phyloP scores from a whole-genome alignment of 306 rosid species.

The Herpetospermum pedunculosum region DNA sequence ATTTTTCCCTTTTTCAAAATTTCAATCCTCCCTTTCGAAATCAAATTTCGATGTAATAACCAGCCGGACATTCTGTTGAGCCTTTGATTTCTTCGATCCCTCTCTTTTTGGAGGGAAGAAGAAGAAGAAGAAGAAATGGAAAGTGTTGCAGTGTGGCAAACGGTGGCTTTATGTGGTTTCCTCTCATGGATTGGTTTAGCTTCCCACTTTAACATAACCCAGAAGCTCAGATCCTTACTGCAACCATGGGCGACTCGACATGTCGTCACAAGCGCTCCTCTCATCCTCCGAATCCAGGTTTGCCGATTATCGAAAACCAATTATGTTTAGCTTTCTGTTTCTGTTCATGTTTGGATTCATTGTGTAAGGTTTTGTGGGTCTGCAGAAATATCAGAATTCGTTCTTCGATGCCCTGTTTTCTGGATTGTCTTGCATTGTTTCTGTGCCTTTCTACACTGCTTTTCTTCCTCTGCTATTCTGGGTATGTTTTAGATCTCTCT shows the following conservation, averaged over 20 bases:
- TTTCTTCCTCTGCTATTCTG: slow-evolving; percentile 91
- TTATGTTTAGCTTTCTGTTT: not conserved
- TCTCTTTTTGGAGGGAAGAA: slow-evolving; percentile 12
- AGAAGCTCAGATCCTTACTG: slow-evolving; percentile 56
- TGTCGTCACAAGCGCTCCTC: slow-evolving; percentile 43
- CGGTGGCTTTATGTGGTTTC: slow-evolving; percentile 48
- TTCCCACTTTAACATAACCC: slow-evolving; percentile 58
- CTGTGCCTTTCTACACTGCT: slow-evolving; percentile 90
- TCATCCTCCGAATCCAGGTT: slow-evolving; percentile 80
- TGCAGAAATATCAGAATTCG: slow-evolving; percentile 47
- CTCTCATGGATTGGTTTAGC: slow-evolving; percentile 41
- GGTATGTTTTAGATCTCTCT: slow-evolving; percentile 32
- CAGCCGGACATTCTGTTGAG: not conserved
- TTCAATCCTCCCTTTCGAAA: not conserved
- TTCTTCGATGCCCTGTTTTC: slow-evolving; percentile 67
- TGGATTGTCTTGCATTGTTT: slow-evolving; percentile 67
- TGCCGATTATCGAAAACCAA: not conserved
- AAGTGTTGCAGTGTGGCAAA: slow-evolving; percentile 51
- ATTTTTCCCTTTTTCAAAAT: not conserved
- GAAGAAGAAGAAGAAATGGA: slow-evolving; percentile 37
- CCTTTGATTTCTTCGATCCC: not conserved
- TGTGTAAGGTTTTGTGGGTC: not conserved
- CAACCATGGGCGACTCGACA: slow-evolving; percentile 59
- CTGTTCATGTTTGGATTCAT: not conserved
- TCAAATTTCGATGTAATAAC: not conserved